These are phyloP conservation scores for Pichia eremophila DNA, from an alignment of 805 yeast species.

Conservation along the genomic window DNA sequence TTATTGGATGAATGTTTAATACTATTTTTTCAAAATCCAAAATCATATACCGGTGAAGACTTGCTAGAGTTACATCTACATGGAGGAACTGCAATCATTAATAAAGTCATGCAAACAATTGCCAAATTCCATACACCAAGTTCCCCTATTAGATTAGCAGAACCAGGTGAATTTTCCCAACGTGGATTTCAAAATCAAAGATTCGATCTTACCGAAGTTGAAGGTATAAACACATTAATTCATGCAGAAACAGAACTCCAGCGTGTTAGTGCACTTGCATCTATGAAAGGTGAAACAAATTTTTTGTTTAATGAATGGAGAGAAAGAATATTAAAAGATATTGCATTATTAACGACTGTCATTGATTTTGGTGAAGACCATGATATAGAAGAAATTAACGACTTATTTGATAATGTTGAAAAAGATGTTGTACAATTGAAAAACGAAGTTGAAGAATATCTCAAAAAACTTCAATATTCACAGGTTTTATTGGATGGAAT, in stretches of 20 bases:
- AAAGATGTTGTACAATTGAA: slow-evolving; percentile 32
- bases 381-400: slow-evolving; percentile 57
- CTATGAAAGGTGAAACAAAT: slow-evolving; percentile 64
- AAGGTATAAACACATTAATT: slow-evolving; percentile 80
- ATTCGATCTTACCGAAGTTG: slow-evolving; percentile 81
- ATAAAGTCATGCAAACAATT: slow-evolving; percentile 58
- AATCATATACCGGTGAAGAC: slow-evolving; percentile 90
- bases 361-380: slow-evolving; percentile 95
- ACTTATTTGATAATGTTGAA: slow-evolving; percentile 43
- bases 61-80: slow-evolving; percentile 82
- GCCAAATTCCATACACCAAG: slow-evolving; percentile 38
- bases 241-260: slow-evolving; percentile 93
- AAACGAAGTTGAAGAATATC: slow-evolving; percentile 35
- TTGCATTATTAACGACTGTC: slow-evolving; percentile 75
- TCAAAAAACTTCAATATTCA: slow-evolving; percentile 41
- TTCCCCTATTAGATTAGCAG: slow-evolving; percentile 64
- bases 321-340: slow-evolving; percentile 45
- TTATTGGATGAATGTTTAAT: slow-evolving; percentile 73
- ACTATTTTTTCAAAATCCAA: slow-evolving; percentile 60
- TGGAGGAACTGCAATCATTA: slow-evolving; percentile 84
- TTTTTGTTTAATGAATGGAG: slow-evolving; percentile 58
- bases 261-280: slow-evolving; percentile 60
- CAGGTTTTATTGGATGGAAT: slow-evolving; percentile 68
- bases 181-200: slow-evolving; percentile 81
- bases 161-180: slow-evolving; percentile 84